Conservation (phyloP, 1,139 yeast species). For the Meyerozyma sp. region DNA sequence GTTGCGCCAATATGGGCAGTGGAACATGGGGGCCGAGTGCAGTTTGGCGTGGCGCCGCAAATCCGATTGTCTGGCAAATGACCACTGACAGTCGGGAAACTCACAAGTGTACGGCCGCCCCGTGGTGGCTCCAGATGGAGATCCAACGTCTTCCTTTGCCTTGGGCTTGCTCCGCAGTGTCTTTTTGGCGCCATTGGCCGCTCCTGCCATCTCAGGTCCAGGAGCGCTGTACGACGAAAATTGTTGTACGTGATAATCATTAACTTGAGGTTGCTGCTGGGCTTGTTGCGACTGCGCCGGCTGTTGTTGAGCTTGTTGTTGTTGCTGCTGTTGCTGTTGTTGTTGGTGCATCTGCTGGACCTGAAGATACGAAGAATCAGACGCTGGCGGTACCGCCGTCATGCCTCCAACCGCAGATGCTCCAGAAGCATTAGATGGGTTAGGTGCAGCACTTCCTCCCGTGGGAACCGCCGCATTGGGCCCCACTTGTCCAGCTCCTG, state of each 20-base stretch:
- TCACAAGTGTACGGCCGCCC: constrained; percentile 45
- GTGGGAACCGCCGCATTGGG: neutral
- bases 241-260: neutral
- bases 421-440: neutral
- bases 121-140: neutral
- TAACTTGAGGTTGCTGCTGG: constrained; percentile 3
- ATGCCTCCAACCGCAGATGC: neutral
- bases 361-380: neutral
- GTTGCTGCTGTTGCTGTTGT: constrained; percentile 1
- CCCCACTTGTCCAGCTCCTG: neutral
- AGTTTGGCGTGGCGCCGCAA: constrained; percentile 60
- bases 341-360: constrained; percentile 3
- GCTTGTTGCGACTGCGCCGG: neutral
- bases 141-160: neutral
- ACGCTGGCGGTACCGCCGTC: neutral
- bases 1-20: constrained; percentile 65
- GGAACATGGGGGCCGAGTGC: constrained; percentile 58
- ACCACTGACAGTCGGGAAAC: constrained; percentile 55
- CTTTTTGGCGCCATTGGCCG: neutral
- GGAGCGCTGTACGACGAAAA: neutral
- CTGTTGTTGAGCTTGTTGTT: constrained; percentile 1
- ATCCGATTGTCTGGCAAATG: constrained; percentile 63
- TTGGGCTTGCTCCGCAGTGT: neutral
- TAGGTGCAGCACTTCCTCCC: neutral
- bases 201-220: neutral